Conservation (phyloP, 2,329 filamentous ascomycete species). For the Raffaelea deltoideospora region DNA sequence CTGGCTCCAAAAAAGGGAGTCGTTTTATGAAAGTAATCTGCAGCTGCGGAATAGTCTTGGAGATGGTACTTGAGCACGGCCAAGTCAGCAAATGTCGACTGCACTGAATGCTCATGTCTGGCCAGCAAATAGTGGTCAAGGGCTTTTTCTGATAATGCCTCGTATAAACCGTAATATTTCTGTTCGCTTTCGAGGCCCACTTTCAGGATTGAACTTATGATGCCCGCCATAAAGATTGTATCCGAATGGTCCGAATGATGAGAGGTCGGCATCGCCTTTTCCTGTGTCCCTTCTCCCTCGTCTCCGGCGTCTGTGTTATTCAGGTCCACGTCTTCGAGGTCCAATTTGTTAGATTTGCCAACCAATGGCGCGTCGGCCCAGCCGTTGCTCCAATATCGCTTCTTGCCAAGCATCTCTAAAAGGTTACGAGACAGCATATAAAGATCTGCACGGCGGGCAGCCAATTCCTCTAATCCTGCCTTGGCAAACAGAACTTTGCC, state of each 20-base stretch:
- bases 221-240: constrained; percentile 23
- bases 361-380: constrained; percentile 49
- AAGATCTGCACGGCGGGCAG: constrained; percentile 69
- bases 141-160: constrained; percentile 70
- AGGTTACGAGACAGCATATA: constrained; percentile 67
- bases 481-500: constrained; percentile 37
- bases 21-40: constrained; percentile 62
- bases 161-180: constrained; percentile 52
- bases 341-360: too few relatives aligned
- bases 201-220: constrained; percentile 41
- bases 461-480: constrained; percentile 62
- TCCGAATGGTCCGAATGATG: too few relatives aligned
- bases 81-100: constrained; percentile 68
- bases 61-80: constrained; percentile 70
- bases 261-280: too few relatives aligned
- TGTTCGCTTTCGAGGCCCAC: constrained; percentile 45
- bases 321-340: constrained; percentile 43
- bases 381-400: constrained; percentile 59
- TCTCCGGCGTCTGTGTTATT: constrained; percentile 21
- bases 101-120: constrained; percentile 60
- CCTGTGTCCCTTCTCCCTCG: constrained; percentile 6
- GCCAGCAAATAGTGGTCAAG: constrained; percentile 72
- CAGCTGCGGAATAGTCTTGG: constrained; percentile 57
- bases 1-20: constrained; percentile 65
- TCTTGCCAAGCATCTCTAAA: constrained; percentile 57